Evolutionary conservation across 768 basidiomycete species (phyloP).

Genomic region (Phaeotremella fagi): DNA sequence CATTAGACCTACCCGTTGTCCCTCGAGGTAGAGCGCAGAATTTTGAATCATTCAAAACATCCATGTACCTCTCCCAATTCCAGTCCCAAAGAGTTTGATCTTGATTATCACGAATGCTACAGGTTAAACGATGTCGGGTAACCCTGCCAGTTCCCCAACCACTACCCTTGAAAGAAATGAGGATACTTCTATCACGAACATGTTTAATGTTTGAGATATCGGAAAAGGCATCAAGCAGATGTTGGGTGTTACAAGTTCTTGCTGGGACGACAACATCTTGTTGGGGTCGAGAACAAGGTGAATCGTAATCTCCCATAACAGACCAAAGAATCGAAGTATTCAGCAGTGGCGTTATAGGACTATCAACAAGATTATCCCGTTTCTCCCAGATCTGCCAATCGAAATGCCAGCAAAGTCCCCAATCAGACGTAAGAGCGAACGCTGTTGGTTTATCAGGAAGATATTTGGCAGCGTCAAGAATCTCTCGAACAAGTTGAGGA

Average conservation of each 20-base stretch:
- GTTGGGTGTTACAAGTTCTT: conserved; percentile 37
- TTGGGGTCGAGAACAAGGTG: conserved; percentile 48
- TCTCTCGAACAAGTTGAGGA: background rate
- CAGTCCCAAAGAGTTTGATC: conserved; percentile 13
- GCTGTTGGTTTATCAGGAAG: background rate
- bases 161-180: conserved; percentile 45
- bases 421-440: background rate
- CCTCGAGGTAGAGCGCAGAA: conserved; percentile 47
- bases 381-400: conserved; percentile 39
- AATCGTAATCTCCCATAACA: conserved; percentile 48
- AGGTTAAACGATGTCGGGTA: conserved; percentile 36
- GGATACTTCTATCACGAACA: conserved; percentile 26
- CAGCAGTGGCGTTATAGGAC: conserved; percentile 40
- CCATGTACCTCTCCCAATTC: conserved; percentile 43
- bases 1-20: conserved; percentile 36
- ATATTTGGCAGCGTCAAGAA: conserved; percentile 11
- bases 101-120: background rate
- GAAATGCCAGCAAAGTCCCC: background rate
- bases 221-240: conserved; percentile 36
- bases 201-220: conserved; percentile 34
- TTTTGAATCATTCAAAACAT: conserved; percentile 37
- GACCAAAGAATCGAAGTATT: conserved; percentile 40
- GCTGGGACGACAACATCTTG: conserved; percentile 48
- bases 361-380: conserved; percentile 15
- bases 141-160: conserved; percentile 49